phyloP scores from a whole-genome alignment of 768 basidiomycete genomes.

The Suillus luteus region DNA sequence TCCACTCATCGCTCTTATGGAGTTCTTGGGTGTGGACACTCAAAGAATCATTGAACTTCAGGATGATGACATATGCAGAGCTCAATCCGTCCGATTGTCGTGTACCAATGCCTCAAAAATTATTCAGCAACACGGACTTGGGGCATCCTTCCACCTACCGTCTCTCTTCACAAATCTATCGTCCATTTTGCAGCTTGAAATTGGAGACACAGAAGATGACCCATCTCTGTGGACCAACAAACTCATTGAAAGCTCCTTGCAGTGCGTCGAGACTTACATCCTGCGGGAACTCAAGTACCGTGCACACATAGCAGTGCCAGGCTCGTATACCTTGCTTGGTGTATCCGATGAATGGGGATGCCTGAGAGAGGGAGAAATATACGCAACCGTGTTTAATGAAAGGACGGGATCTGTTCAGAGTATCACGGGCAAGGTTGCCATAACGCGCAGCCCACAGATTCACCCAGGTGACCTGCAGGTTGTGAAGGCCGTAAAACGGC shows the following conservation, averaged over 20 bases:
- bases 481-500: constrained; percentile 43
- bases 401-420: constrained; percentile 25
- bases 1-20: constrained; percentile 50
- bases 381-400: constrained; percentile 41
- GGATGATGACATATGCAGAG: constrained; percentile 37
- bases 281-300: constrained; percentile 54
- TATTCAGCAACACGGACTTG: constrained; percentile 47
- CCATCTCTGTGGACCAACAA: constrained; percentile 30
- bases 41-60: constrained; percentile 42
- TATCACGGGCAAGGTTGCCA: constrained; percentile 41
- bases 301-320: constrained; percentile 51
- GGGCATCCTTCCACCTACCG: constrained; percentile 46
- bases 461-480: constrained; percentile 51
- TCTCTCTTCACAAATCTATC: constrained; percentile 43
- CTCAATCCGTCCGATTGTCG: constrained; percentile 36
- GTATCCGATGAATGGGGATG: constrained; percentile 53
- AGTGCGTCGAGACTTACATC: constrained; percentile 44
- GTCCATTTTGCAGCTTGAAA: constrained; percentile 33
- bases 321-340: constrained; percentile 51
- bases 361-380: constrained; percentile 49
- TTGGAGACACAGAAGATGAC: constrained; percentile 16
- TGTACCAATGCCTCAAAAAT: constrained; percentile 40
- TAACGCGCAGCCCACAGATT: constrained; percentile 54
- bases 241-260: constrained; percentile 39
- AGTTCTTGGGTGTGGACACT: constrained; percentile 41